Evolutionary conservation across 345 rosid genomes (phyloP), one percentile per base, ranked within the genome.

Genomic region (Hibiscus tridactylites): DNA sequence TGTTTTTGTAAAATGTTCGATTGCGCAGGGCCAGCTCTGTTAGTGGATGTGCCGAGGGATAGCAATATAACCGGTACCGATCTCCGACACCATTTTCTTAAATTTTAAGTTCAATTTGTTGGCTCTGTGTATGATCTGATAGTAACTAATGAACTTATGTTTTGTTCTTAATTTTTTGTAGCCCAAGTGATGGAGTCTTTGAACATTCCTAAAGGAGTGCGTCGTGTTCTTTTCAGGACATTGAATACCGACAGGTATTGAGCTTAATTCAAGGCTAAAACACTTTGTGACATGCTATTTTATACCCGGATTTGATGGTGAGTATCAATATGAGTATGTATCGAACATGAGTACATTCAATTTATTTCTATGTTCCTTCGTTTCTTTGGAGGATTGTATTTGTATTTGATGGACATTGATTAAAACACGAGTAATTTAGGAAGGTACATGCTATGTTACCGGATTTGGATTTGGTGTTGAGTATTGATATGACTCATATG

Each of bases 141-240:
- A 24, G n/a, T 24, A 21, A 24, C 31, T 28, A 3, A 44, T 35
- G 6, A 31, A 1, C 9, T 29, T 13, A 8, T 42, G 13, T 70
- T 54, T 50, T 47, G 37, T 19, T 56, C 28, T 56, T 19, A 19
- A 56, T 9, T 26, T 70, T 49, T 82, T 70, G 50, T 83, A 87
- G 94, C 87, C 74, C 83, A 82, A 63, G 91, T 79, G 53, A 84
- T 89, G 90, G 75, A 85, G 78, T 81, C 90, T 68, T 64, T 89
- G 31, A 58, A 83, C 59, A 84, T 89, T 76, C 87, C 91, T 42
- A 83, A 74, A 76, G 91, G 91, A 39, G 86, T 85, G 9, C 77
- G 80, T 4, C 89, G 89, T 17, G 93, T 84, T 71, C 78, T 88
- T 76, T 88, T 88, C 79, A 81, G 91, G 77, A 87, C 93, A 13